A percentile compares a stretch with the other conserved stretches of the same genome.
Evolutionary conservation across 768 basidiomycete species (phyloP).

Genomic region (Hortiboletus flavorubellus): DNA sequence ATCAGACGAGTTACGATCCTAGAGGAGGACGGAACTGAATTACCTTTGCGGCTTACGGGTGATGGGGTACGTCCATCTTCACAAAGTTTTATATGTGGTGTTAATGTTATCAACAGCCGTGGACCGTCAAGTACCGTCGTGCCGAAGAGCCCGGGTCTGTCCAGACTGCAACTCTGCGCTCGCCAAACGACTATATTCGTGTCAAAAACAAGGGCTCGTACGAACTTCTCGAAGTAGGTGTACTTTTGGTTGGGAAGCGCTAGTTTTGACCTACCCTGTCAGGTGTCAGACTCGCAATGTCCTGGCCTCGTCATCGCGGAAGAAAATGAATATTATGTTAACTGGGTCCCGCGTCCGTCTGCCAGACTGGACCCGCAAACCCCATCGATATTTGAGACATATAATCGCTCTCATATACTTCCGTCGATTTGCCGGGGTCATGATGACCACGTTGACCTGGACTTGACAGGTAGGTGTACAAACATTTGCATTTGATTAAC

Average conservation of each 20-base stretch:
- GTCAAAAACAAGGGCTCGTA: constrained; percentile 78
- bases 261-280: neutral
- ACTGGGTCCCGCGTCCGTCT: constrained; percentile 77
- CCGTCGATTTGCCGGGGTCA: constrained; percentile 79
- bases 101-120: constrained; percentile 56
- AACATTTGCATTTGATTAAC: neutral
- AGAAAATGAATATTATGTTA: constrained; percentile 64
- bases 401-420: constrained; percentile 74
- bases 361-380: constrained; percentile 64
- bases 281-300: constrained; percentile 86
- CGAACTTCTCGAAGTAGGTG: constrained; percentile 61
- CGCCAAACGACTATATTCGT: constrained; percentile 67
- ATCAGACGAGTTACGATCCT: constrained; percentile 61
- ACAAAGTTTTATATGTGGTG: neutral
- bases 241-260: constrained; percentile 2
- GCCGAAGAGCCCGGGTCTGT: constrained; percentile 41
- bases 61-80: constrained; percentile 63
- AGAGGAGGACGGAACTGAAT: constrained; percentile 64
- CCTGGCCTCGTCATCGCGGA: constrained; percentile 63
- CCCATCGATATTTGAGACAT: constrained; percentile 51
- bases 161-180: constrained; percentile 42
- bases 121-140: constrained; percentile 75
- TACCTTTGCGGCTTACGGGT: constrained; percentile 87
- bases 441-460: constrained; percentile 79
- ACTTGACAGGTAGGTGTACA: constrained; percentile 57